Percentiles rank a stretch among this genome's conserved stretches.
These are phyloP conservation scores for Malassezia cuniculi DNA, from an alignment of 1,284 basidiomycete genomes.

Conservation along the genomic window DNA sequence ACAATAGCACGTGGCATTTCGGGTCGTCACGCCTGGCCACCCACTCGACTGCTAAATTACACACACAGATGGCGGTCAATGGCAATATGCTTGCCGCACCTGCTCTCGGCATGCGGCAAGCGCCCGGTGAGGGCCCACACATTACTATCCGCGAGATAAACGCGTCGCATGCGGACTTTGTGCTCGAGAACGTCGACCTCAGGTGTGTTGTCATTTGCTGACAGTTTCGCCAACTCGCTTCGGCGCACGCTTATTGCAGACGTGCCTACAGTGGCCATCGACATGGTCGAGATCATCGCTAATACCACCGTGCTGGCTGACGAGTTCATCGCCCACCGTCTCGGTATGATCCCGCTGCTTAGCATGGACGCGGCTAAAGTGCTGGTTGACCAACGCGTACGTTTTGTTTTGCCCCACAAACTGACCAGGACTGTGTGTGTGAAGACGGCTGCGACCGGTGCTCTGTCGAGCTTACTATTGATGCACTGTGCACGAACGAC, in stretches of 20 bases:
- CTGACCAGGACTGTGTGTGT: slow-evolving; percentile 67
- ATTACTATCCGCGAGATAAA: slow-evolving; percentile 30
- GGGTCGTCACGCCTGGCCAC: too few relatives aligned
- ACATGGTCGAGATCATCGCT: slow-evolving; percentile 80
- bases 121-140: too few relatives aligned
- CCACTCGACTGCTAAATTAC: too few relatives aligned
- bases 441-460: slow-evolving; percentile 64
- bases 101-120: too few relatives aligned
- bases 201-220: slow-evolving; percentile 9
- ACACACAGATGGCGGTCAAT: too few relatives aligned
- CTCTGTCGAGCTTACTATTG: slow-evolving; percentile 62
- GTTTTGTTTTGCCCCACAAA: slow-evolving; percentile 9
- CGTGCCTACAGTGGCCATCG: slow-evolving; percentile 58
- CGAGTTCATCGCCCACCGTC: slow-evolving; percentile 89
- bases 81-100: too few relatives aligned
- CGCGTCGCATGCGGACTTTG: slow-evolving; percentile 31
- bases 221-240: slow-evolving; percentile 40
- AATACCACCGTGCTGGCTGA: slow-evolving; percentile 92
- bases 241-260: slow-evolving; percentile 42
- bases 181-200: slow-evolving; percentile 40
- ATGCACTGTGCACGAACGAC: slow-evolving; percentile 54
- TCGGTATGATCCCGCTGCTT: slow-evolving; percentile 83
- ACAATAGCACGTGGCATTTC: too few relatives aligned
- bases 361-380: slow-evolving; percentile 48
- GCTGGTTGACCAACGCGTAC: slow-evolving; percentile 36